These are phyloP conservation scores for Lithocarpus polystachyus DNA, from an alignment of 306 rosid genomes.

Conservation along the genomic window DNA sequence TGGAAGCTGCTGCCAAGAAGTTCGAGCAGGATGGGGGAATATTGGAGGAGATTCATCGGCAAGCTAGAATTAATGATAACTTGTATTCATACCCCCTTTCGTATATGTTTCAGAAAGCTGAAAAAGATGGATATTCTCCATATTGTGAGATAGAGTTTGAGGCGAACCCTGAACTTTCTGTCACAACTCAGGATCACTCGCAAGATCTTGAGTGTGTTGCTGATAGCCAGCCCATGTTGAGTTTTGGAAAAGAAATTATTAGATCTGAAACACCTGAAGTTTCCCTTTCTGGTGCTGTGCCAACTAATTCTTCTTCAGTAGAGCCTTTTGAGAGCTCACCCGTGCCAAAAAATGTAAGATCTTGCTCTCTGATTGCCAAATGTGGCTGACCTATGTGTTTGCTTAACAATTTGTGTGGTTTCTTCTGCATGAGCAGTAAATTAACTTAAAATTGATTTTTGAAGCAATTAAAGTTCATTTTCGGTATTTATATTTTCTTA, in stretches of 20 bases:
- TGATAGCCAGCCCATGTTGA: slow-evolving; percentile 26
- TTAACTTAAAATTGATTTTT: slow-evolving; percentile 3
- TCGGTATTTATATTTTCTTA: slow-evolving; percentile 12
- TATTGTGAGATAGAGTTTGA: slow-evolving; percentile 62
- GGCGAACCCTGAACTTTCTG: slow-evolving; percentile 33
- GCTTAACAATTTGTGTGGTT: neutral
- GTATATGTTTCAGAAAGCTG: slow-evolving; percentile 53
- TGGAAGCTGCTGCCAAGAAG: slow-evolving; percentile 84
- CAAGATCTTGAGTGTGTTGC: slow-evolving; percentile 36
- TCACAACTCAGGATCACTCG: slow-evolving; percentile 33
- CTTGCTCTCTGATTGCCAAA: slow-evolving; percentile 12
- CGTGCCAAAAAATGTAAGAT: slow-evolving; percentile 50
- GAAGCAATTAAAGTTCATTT: slow-evolving; percentile 22
- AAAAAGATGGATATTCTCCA: slow-evolving; percentile 60
- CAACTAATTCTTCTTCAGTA: slow-evolving; percentile 49
- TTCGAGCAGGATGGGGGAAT: slow-evolving; percentile 72
- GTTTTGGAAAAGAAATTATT: slow-evolving; percentile 25
- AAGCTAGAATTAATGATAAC: slow-evolving; percentile 43
- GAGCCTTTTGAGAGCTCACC: slow-evolving; percentile 41
- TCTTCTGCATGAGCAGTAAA: slow-evolving; percentile 20
- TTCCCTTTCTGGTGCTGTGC: slow-evolving; percentile 53
- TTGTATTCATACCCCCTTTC: slow-evolving; percentile 59
- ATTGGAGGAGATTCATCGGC: slow-evolving; percentile 42
- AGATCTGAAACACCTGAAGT: slow-evolving; percentile 43
- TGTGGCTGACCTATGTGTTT: slow-evolving; percentile 4